Evolutionary conservation across 2,329 filamentous ascomycete species (phyloP).

Genomic region (Colletotrichum sp.): DNA sequence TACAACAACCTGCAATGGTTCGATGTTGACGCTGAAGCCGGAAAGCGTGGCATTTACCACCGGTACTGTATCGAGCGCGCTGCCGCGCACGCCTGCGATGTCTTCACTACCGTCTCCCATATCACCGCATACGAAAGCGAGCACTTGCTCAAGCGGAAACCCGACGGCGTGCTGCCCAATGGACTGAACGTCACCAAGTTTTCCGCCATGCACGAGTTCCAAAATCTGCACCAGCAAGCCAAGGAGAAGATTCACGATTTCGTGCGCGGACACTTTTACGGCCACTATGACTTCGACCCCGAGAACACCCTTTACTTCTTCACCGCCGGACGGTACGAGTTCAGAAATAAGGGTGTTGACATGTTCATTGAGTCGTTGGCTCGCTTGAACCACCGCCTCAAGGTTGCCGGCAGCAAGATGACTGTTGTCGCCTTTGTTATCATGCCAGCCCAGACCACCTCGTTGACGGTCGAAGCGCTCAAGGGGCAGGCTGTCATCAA

Average conservation of each 20-base stretch:
- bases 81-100: conserved; percentile 88
- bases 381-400: conserved; percentile 91
- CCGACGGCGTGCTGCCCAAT: conserved; percentile 94
- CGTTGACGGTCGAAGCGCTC: conserved; percentile 91
- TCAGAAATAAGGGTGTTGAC: conserved; percentile 97
- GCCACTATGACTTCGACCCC: conserved; percentile 95
- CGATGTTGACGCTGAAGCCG: conserved; percentile 94
- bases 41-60: conserved; percentile 98
- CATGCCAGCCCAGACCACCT: conserved; percentile 96
- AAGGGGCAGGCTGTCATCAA: conserved; percentile 98
- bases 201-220: conserved; percentile 97
- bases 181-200: conserved; percentile 99
- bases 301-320: conserved; percentile 99
- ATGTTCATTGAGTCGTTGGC: conserved; percentile 99
- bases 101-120: conserved; percentile 98
- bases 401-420: conserved; percentile 82
- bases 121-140: conserved; percentile 99
- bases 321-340: conserved; percentile 96
- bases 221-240: conserved; percentile 94
- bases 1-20: conserved; percentile 99
- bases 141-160: conserved; percentile 95
- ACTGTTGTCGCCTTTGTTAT: conserved; percentile 98
- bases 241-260: conserved; percentile 99
- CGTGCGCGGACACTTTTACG: conserved; percentile 96
- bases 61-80: conserved; percentile 97